These are phyloP conservation scores for Russula sp. DNA, from an alignment of 768 basidiomycete species.

Conservation along the genomic window DNA sequence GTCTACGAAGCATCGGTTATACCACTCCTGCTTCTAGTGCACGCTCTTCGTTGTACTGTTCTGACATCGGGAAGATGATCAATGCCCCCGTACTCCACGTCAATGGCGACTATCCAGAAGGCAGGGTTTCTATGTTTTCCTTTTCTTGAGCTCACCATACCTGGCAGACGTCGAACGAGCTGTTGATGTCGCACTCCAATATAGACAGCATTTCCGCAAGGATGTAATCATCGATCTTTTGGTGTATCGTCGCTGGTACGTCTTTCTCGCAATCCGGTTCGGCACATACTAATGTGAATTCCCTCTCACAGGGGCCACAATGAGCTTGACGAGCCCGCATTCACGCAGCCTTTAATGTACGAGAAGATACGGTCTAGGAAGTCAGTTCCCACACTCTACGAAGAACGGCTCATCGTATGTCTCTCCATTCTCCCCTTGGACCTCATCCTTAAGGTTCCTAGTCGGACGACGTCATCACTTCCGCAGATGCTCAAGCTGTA, in stretches of 20 bases:
- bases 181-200: constrained; percentile 82
- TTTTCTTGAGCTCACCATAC: background rate
- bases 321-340: constrained; percentile 78
- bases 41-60: constrained; percentile 82
- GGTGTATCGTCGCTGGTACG: constrained; percentile 78
- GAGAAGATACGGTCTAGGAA: constrained; percentile 70
- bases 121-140: constrained; percentile 26
- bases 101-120: constrained; percentile 88
- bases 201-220: constrained; percentile 81
- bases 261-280: background rate
- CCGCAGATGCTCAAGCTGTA: constrained; percentile 40
- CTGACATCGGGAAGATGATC: constrained; percentile 85
- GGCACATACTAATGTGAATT: background rate
- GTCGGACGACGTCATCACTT: constrained; percentile 45
- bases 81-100: constrained; percentile 85
- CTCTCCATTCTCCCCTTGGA: background rate
- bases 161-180: constrained; percentile 71
- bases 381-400: constrained; percentile 77
- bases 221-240: constrained; percentile 87
- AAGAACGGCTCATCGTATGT: constrained; percentile 66
- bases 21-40: constrained; percentile 83
- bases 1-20: constrained; percentile 69
- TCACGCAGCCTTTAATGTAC: constrained; percentile 90
- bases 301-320: constrained; percentile 62
- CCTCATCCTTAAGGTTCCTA: constrained; percentile 2